phyloP scores from a whole-genome alignment of 1,284 basidiomycete species.

The Psilocybe mexicana region DNA sequence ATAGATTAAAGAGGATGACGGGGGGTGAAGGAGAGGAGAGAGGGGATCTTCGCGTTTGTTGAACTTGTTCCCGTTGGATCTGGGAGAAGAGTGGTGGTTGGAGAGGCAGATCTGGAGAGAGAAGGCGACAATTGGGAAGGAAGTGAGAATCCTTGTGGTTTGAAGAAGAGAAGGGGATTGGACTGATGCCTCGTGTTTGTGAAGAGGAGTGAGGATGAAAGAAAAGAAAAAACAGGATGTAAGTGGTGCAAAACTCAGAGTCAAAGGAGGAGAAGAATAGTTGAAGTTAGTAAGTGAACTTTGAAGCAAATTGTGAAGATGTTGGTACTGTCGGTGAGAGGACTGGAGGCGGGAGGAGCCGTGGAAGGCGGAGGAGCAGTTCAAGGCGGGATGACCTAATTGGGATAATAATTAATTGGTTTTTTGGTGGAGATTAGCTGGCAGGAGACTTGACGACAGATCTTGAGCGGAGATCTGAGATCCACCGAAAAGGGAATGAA shows the following conservation, averaged over 20 bases:
- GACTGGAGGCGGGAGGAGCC: too few relatives aligned
- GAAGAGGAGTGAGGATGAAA: background rate
- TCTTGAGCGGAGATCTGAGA: slow-evolving; percentile 7
- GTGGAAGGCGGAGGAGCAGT: too few relatives aligned
- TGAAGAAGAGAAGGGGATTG: background rate
- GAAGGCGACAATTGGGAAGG: background rate
- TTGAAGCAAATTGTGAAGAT: background rate
- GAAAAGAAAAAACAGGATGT: background rate
- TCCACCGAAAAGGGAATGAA: background rate
- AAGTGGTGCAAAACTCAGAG: background rate
- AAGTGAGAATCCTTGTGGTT: background rate
- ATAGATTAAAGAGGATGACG: background rate
- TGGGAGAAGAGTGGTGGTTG: background rate
- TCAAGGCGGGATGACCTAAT: background rate
- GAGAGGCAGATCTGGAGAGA: background rate
- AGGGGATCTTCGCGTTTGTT: background rate
- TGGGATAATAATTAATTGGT: background rate
- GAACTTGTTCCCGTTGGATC: background rate
- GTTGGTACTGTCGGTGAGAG: background rate
- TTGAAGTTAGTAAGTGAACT: too few relatives aligned
- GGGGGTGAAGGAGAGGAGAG: background rate
- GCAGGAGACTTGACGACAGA: slow-evolving; percentile 6
- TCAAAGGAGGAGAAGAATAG: too few relatives aligned
- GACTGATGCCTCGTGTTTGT: background rate
- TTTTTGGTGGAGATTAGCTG: slow-evolving; percentile 10